A percentile compares a stretch with the other conserved stretches of the same genome.
These are phyloP conservation scores for Picochlorum sp. DNA, from an alignment of 139 green algal species.

Conservation along the genomic window DNA sequence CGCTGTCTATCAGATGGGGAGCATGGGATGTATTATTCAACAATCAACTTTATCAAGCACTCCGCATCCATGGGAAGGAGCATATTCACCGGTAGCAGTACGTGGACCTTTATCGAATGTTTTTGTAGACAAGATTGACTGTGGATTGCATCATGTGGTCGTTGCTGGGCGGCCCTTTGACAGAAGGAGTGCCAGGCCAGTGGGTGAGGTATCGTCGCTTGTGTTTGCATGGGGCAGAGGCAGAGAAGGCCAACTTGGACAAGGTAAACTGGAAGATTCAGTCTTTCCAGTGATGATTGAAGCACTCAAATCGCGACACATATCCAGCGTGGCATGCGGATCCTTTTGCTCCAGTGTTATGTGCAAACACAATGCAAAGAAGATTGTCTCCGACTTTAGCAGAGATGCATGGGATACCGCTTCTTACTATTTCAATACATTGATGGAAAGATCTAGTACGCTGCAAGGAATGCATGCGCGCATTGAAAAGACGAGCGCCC, in stretches of 20 bases:
- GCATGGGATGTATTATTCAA: slow-evolving; percentile 40
- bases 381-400: slow-evolving; percentile 12
- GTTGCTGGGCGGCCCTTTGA: slow-evolving; percentile 38
- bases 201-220: slow-evolving; percentile 11
- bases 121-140: slow-evolving; percentile 43
- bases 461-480: no score
- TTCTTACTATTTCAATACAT: slow-evolving; percentile 10
- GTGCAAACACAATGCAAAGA: slow-evolving; percentile 44
- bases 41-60: neutral
- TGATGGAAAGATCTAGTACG: neutral
- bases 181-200: slow-evolving; percentile 1
- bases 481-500: no score
- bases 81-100: slow-evolving; percentile 16
- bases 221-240: slow-evolving; percentile 65
- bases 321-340: slow-evolving; percentile 39
- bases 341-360: slow-evolving; percentile 56
- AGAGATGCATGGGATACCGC: slow-evolving; percentile 21
- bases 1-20: slow-evolving; percentile 67
- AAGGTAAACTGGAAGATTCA: slow-evolving; percentile 31
- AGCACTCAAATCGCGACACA: slow-evolving; percentile 13
- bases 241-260: slow-evolving; percentile 64
- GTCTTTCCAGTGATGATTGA: slow-evolving; percentile 37
- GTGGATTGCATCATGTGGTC: slow-evolving; percentile 56
- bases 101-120: slow-evolving; percentile 17
- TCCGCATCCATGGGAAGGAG: slow-evolving; percentile 40